Percentiles rank a stretch among this genome's conserved stretches.
These are phyloP conservation scores for Sisymbrium irio DNA, from an alignment of 345 rosid species.

Conservation along the genomic window DNA sequence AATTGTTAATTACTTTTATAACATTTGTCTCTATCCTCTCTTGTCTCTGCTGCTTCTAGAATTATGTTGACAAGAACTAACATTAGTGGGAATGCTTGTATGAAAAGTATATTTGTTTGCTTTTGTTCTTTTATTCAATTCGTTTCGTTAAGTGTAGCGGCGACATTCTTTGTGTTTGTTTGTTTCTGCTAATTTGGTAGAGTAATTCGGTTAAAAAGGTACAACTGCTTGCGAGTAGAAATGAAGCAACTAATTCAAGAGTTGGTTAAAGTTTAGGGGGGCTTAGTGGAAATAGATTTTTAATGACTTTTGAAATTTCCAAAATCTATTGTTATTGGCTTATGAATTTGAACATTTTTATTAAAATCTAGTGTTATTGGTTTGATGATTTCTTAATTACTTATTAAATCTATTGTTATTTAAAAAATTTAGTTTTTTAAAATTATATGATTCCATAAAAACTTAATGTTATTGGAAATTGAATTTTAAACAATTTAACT, in stretches of 20 bases:
- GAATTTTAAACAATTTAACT: too few species aligned
- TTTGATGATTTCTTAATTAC: too few species aligned
- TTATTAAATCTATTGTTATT: too few species aligned
- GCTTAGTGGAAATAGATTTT: too few species aligned
- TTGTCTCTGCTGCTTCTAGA: constrained; percentile 2
- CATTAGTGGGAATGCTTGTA: constrained; percentile 19
- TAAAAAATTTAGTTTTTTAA: too few species aligned
- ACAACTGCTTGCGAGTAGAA: constrained; percentile 28
- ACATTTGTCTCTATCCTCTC: background rate
- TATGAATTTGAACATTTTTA: too few species aligned
- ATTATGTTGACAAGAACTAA: constrained; percentile 19
- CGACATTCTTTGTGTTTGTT: constrained; percentile 14
- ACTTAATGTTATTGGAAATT: too few species aligned
- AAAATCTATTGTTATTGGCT: too few species aligned
- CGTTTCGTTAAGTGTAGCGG: constrained; percentile 13
- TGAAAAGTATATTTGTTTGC: constrained; percentile 23
- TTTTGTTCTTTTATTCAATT: background rate
- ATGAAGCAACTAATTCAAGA: background rate
- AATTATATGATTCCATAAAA: too few species aligned
- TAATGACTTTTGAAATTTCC: too few species aligned
- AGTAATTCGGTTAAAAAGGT: background rate
- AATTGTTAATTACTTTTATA: constrained; percentile 15
- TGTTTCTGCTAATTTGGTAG: background rate
- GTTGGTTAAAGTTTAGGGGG: background rate
- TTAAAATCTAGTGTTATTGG: too few species aligned